phyloP scores from a whole-genome alignment of 1,139 yeast species.

The Pichia cactophila region DNA sequence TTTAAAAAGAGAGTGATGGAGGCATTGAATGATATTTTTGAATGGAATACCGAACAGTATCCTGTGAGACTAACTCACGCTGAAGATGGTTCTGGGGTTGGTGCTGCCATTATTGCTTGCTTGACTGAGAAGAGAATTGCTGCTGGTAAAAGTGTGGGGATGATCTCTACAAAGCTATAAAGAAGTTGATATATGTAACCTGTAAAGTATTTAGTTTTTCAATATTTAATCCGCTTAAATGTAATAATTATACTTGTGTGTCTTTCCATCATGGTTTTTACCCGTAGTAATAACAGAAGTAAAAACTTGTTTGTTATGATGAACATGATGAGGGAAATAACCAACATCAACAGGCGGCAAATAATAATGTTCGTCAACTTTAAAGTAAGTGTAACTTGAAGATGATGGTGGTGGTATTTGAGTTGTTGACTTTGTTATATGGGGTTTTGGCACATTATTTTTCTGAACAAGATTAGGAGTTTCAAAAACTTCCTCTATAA shows the following conservation, averaged over 20 bases:
- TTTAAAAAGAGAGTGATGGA: conserved; percentile 85
- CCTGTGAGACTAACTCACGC: conserved; percentile 84
- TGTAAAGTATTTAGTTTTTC: neutral
- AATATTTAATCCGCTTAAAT: neutral
- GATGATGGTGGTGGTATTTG: conserved; percentile 14
- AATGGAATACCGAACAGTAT: conserved; percentile 59
- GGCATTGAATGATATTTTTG: conserved; percentile 85
- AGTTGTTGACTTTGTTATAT: conserved; percentile 12
- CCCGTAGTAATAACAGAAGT: conserved; percentile 18
- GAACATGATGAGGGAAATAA: conserved; percentile 45
- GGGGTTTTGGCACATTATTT: neutral
- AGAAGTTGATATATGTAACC: neutral
- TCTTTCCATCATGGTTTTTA: neutral
- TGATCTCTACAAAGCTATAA: neutral
- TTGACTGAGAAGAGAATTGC: conserved; percentile 72
- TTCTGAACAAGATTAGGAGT: neutral
- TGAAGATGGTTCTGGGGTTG: conserved; percentile 98
- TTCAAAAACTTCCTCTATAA: neutral
- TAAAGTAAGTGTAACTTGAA: conserved; percentile 37
- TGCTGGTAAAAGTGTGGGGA: conserved; percentile 69
- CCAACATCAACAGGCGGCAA: conserved; percentile 45
- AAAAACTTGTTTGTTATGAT: conserved; percentile 29
- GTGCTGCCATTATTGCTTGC: conserved; percentile 97
- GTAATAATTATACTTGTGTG: neutral
- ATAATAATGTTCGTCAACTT: conserved; percentile 41